phyloP scores from a whole-genome alignment of 352 stramenopile genomes.

The Pseudoperonospora humuli region DNA sequence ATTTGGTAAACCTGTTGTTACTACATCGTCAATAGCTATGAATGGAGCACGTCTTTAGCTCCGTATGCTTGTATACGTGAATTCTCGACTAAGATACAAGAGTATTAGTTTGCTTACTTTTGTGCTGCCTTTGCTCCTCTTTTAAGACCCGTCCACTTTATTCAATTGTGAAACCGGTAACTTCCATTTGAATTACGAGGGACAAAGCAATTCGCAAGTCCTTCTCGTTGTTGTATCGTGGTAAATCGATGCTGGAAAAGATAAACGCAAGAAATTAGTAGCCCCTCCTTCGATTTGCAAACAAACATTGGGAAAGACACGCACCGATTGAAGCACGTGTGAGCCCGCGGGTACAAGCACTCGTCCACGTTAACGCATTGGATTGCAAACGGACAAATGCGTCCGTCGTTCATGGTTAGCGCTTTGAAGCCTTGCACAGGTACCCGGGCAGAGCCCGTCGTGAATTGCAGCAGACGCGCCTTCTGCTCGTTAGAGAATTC shows the following conservation, averaged over 20 bases:
- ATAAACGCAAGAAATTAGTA: constrained; percentile 3
- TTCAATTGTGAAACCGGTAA: constrained; percentile 82
- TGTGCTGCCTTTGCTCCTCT: constrained; percentile 8
- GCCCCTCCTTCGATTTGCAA: neutral
- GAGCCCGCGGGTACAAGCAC: constrained; percentile 73
- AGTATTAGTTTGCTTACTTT: constrained; percentile 22
- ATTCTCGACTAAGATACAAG: no score
- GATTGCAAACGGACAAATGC: constrained; percentile 83
- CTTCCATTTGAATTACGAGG: constrained; percentile 83
- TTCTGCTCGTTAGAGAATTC: constrained; percentile 92
- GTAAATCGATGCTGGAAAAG: constrained; percentile 57
- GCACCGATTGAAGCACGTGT: constrained; percentile 85
- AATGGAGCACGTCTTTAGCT: no score
- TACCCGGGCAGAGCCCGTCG: constrained; percentile 94
- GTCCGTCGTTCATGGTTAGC: constrained; percentile 82
- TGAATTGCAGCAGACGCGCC: constrained; percentile 95
- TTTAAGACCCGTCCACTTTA: constrained; percentile 38
- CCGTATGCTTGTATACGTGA: no score
- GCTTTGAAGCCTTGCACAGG: constrained; percentile 84
- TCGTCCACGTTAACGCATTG: constrained; percentile 76
- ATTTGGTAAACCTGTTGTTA: no score
- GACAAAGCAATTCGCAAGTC: constrained; percentile 71
- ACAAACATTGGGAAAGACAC: constrained; percentile 1
- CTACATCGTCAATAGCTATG: no score
- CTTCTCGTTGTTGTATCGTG: constrained; percentile 66